Percentiles rank a stretch among this genome's conserved stretches.
Evolutionary conservation across 139 green algal genomes (phyloP).

Genomic region (Eudorina sp.): DNA sequence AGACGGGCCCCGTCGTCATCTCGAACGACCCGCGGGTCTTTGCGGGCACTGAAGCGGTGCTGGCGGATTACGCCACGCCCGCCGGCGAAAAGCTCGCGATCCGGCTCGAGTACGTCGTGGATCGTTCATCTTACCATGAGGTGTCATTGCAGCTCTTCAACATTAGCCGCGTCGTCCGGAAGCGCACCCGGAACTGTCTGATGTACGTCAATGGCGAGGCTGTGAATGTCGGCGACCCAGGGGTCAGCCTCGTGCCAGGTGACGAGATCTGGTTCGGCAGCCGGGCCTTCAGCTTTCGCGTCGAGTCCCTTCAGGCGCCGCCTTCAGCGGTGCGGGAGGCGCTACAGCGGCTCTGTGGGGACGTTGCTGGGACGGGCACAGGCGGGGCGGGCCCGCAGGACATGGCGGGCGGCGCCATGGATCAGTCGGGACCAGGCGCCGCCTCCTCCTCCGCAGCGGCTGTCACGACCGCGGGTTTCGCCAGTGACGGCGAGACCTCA

Average conservation of each 20-base stretch:
- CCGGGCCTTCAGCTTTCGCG: background rate
- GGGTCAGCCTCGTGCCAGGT: slow-evolving; percentile 16
- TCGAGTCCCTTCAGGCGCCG: slow-evolving; percentile 23
- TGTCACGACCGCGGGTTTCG: background rate
- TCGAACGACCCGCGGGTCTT: slow-evolving; percentile 40
- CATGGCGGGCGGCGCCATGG: no score
- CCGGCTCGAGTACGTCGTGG: slow-evolving; percentile 43
- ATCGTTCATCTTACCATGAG: slow-evolving; percentile 25
- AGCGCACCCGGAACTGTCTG: background rate
- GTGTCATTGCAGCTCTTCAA: slow-evolving; percentile 44
- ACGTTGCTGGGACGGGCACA: no score
- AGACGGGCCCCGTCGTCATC: slow-evolving; percentile 31
- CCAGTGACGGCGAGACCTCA: background rate
- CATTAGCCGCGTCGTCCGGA: slow-evolving; percentile 24
- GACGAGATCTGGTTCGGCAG: slow-evolving; percentile 40
- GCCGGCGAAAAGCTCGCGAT: slow-evolving; percentile 15
- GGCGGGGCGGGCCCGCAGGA: no score
- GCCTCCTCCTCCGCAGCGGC: no score
- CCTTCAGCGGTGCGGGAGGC: slow-evolving; percentile 7
- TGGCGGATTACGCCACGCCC: background rate
- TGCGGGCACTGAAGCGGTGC: slow-evolving; percentile 8
- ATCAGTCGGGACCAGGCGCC: no score
- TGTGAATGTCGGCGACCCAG: slow-evolving; percentile 33
- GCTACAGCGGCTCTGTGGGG: slow-evolving; percentile 42
- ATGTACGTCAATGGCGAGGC: slow-evolving; percentile 34